Base-by-base conservation (phyloP, 129 eudicot genomes). In the Heracleum sosnowskyi region DNA sequence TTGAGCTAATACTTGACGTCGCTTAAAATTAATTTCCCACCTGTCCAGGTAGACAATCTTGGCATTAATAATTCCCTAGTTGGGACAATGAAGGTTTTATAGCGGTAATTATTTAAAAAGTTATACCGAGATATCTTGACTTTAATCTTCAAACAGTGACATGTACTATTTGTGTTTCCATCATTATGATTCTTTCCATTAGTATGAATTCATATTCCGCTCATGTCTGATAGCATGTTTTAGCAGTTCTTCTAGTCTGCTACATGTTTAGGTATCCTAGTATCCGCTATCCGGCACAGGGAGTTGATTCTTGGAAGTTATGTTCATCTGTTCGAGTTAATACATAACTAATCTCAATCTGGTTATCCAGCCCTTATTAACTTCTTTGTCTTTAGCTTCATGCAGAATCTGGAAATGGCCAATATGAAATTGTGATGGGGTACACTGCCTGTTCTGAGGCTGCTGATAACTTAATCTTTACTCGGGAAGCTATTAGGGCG, bases 321-420 rank as follows among this genome's bases (percentile, higher is more conserved):
- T 31, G 39, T 64, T 64, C 31, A 29, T 64, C 18, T 64, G 70
- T 66, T 66, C 39, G 36, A 29, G 70, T 63, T 28, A 28, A 29
- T 6, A 7, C 8, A 31, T 63, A 66, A 31, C 2, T 66, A 24
- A 31, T 31, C 72, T 69, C 42, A 33, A 34, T 34, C n/a, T 36
- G 2, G 24, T 24, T 76, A 35, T 62, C 40, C 31, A 28, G 26
- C 29, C 63, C 39, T 28, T 12, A 29, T 22, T 78, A 78, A 64
- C 22, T 37, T 64, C n/a, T 72, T 44, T 62, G 73, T 22, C 77
- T 79, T 83, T 79, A 95, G 99, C 77, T 92, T 79, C 99, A 96
- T 85, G 86, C 97, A 81, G 99, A 96, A 85, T 83, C 97, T 79
- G 99, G 99, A 66, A 82, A 83, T 39, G 99, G 99, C 63, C 99